These are phyloP conservation scores for Chaetomidium leptoderma DNA, from an alignment of 495 filamentous ascomycete genomes.

Conservation along the genomic window DNA sequence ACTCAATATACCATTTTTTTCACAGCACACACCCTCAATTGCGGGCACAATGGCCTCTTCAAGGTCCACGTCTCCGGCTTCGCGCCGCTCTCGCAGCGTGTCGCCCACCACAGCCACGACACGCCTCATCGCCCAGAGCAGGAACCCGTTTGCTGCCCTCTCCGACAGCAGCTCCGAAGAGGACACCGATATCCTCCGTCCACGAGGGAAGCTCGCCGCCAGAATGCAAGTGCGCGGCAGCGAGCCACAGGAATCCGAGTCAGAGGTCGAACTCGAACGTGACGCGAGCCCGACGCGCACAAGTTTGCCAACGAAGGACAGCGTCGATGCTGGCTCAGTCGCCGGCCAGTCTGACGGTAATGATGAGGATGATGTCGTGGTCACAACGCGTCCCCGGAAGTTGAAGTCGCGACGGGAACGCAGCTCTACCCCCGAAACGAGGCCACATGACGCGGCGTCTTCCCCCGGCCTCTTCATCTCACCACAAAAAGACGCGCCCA, in stretches of 20 bases:
- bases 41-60: slow-evolving; percentile 43
- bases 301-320: slow-evolving; percentile 20
- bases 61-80: slow-evolving; percentile 34
- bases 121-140: slow-evolving; percentile 5
- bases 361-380: slow-evolving; percentile 30
- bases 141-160: slow-evolving; percentile 7
- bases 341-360: slow-evolving; percentile 20
- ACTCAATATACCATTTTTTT: slow-evolving; percentile 15
- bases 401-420: slow-evolving; percentile 33
- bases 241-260: slow-evolving; percentile 20
- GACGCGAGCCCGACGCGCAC: slow-evolving; percentile 10
- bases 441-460: slow-evolving; percentile 11
- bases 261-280: slow-evolving; percentile 15
- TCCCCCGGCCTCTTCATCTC: slow-evolving; percentile 43
- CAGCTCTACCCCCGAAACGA: slow-evolving; percentile 33
- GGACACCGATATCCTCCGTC: slow-evolving; percentile 47
- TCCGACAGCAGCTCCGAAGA: slow-evolving; percentile 28
- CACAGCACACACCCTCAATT: slow-evolving; percentile 14
- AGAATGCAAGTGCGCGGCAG: slow-evolving; percentile 51
- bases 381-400: slow-evolving; percentile 31
- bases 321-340: slow-evolving; percentile 9
- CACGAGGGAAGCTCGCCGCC: slow-evolving; percentile 66
- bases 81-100: slow-evolving; percentile 21
- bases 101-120: slow-evolving; percentile 15
- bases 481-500: slow-evolving; percentile 22